These are phyloP conservation scores for Pseudogymnoascus sp. DNA, from an alignment of 2,329 filamentous ascomycete genomes.

Conservation along the genomic window DNA sequence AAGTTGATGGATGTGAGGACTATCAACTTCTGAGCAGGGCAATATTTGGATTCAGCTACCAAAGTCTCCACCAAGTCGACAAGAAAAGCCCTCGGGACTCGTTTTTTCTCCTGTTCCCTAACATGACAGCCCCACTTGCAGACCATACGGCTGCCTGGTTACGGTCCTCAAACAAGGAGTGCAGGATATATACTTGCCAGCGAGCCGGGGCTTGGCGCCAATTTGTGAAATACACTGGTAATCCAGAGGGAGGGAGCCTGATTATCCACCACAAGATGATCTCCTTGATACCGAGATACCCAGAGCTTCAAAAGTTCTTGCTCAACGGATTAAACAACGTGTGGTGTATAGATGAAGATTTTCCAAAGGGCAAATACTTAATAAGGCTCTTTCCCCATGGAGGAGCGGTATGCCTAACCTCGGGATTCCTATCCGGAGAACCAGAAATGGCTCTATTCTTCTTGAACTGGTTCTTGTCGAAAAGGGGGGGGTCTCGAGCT, in stretches of 20 bases:
- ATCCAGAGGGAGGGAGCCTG: constrained; percentile 18
- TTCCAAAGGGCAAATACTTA: constrained; percentile 29
- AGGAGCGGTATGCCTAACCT: constrained; percentile 41
- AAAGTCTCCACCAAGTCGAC: constrained; percentile 16
- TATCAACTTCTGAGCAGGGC: constrained; percentile 14
- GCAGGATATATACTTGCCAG: constrained; percentile 38
- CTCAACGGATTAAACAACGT: constrained; percentile 15
- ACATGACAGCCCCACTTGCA: constrained; percentile 29
- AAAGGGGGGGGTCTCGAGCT: constrained; percentile 19
- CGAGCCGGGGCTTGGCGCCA: constrained; percentile 41
- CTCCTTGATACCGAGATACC: constrained; percentile 18
- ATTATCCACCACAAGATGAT: constrained; percentile 25
- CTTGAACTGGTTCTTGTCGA: constrained; percentile 35
- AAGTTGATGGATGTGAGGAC: not conserved
- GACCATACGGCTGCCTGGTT: constrained; percentile 42
- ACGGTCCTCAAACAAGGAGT: constrained; percentile 32
- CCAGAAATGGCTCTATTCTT: constrained; percentile 35
- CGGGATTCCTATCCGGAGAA: constrained; percentile 44
- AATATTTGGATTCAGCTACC: constrained; percentile 21
- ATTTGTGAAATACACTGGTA: constrained; percentile 31
- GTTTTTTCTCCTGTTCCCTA: constrained; percentile 47
- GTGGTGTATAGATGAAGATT: constrained; percentile 21
- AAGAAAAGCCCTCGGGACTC: constrained; percentile 19
- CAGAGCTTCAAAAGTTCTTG: constrained; percentile 13
- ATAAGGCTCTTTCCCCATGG: constrained; percentile 41